Evolutionary conservation across 2,329 filamentous ascomycete genomes (phyloP).

Genomic region (Lachnellula subtilissima): DNA sequence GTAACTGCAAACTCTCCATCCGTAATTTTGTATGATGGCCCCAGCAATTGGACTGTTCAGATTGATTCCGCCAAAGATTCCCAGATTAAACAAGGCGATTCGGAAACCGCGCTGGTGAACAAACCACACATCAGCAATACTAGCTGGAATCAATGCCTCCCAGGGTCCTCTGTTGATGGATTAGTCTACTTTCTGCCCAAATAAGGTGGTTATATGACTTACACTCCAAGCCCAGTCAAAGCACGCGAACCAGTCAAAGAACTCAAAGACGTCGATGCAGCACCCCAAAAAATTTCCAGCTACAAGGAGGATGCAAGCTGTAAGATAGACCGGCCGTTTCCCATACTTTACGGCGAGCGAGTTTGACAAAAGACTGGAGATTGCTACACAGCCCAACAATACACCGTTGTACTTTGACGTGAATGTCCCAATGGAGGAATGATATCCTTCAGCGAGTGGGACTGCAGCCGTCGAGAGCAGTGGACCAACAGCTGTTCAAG

Average conservation of each 20-base stretch:
- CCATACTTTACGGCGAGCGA: slow-evolving; percentile 32
- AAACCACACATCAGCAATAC: slow-evolving; percentile 40
- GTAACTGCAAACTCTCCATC: slow-evolving; percentile 11
- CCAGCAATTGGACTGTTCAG: slow-evolving; percentile 34
- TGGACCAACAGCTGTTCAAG: slow-evolving; percentile 33
- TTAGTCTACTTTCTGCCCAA: too few relatives aligned
- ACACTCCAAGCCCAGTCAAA: slow-evolving; percentile 6
- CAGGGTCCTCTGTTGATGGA: slow-evolving; percentile 1
- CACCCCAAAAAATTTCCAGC: slow-evolving; percentile 34
- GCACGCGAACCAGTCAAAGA: slow-evolving; percentile 31
- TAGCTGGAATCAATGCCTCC: slow-evolving; percentile 26
- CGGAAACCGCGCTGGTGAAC: slow-evolving; percentile 40
- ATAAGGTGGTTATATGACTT: too few relatives aligned
- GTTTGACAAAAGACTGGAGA: slow-evolving; percentile 38
- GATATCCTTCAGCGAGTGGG: slow-evolving; percentile 24
- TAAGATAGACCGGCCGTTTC: slow-evolving; percentile 24
- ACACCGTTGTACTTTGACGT: slow-evolving; percentile 17
- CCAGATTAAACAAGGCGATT: slow-evolving; percentile 39
- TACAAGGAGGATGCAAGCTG: slow-evolving; percentile 32
- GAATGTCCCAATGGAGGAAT: background rate
- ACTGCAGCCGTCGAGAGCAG: slow-evolving; percentile 35
- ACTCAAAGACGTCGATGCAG: slow-evolving; percentile 1
- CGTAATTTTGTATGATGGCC: too few relatives aligned
- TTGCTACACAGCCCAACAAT: slow-evolving; percentile 32
- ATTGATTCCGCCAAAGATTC: slow-evolving; percentile 39